Conservation (phyloP, 192 early-diverging fungal species). For the Backusella westeae region DNA sequence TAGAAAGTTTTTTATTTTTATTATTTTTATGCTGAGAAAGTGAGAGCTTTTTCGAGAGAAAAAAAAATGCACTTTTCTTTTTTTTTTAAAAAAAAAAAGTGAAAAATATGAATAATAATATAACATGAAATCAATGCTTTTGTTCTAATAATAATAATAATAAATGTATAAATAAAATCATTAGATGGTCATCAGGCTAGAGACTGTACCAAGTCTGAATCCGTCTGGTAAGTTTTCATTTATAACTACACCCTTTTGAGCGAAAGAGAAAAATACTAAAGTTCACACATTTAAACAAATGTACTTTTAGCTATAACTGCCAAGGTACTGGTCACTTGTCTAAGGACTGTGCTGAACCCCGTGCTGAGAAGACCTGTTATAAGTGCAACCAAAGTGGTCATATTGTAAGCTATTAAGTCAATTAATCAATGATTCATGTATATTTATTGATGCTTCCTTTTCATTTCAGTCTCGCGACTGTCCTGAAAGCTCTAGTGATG, state of each 20-base stretch:
- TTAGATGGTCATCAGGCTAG: constrained; percentile 54
- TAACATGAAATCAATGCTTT: not conserved
- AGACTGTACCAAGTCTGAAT: constrained; percentile 47
- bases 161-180: constrained; percentile 14
- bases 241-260: not conserved
- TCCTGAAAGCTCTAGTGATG: constrained; percentile 39
- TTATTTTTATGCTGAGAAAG: not conserved
- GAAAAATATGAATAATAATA: not conserved
- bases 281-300: not conserved
- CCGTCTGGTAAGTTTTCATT: constrained; percentile 46
- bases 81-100: not conserved
- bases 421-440: not conserved
- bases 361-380: constrained; percentile 54
- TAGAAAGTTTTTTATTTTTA: constrained; percentile 13
- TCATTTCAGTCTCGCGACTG: constrained; percentile 45
- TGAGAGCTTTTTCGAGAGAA: not conserved
- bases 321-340: constrained; percentile 41
- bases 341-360: constrained; percentile 44
- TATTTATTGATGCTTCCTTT: not conserved
- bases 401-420: constrained; percentile 32
- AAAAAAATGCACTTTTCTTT: not conserved
- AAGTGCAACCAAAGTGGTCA: constrained; percentile 54
- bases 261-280: not conserved
- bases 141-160: not conserved
- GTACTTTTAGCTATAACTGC: constrained; percentile 52